These are phyloP conservation scores for Boechera stricta DNA, from an alignment of 345 rosid genomes.

Conservation along the genomic window DNA sequence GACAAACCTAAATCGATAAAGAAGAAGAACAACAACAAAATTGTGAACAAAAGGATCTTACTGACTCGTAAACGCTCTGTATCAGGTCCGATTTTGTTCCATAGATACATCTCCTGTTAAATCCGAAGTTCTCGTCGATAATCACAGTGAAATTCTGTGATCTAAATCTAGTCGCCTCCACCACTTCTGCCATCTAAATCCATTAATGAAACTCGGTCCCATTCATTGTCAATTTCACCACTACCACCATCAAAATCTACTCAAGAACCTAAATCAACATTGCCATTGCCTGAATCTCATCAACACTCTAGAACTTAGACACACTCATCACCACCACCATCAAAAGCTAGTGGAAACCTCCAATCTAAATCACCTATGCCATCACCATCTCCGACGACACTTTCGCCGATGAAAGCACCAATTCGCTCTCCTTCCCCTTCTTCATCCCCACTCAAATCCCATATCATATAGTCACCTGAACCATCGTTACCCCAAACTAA, in stretches of 20 bases:
- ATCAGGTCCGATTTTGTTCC: slow-evolving; percentile 52
- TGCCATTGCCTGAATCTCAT: not conserved
- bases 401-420: not conserved
- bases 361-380: slow-evolving; percentile 4
- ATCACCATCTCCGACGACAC: not conserved
- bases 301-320: not conserved
- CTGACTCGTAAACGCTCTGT: slow-evolving; percentile 51
- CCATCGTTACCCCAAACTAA: not conserved
- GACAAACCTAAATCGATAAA: too few relatives aligned
- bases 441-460: not conserved
- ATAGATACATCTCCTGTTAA: slow-evolving; percentile 48
- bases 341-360: slow-evolving; percentile 15
- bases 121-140: slow-evolving; percentile 49
- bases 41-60: slow-evolving; percentile 23
- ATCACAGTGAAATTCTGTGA: slow-evolving; percentile 41
- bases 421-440: not conserved
- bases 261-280: slow-evolving; percentile 8
- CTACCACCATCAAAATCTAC: not conserved
- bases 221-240: too few relatives aligned
- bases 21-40: too few relatives aligned
- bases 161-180: not conserved
- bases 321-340: slow-evolving; percentile 19
- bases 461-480: not conserved
- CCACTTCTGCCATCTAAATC: not conserved
- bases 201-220: not conserved